These are phyloP conservation scores for Eucalyptus fibrosa DNA, from an alignment of 345 rosid genomes.

Conservation along the genomic window DNA sequence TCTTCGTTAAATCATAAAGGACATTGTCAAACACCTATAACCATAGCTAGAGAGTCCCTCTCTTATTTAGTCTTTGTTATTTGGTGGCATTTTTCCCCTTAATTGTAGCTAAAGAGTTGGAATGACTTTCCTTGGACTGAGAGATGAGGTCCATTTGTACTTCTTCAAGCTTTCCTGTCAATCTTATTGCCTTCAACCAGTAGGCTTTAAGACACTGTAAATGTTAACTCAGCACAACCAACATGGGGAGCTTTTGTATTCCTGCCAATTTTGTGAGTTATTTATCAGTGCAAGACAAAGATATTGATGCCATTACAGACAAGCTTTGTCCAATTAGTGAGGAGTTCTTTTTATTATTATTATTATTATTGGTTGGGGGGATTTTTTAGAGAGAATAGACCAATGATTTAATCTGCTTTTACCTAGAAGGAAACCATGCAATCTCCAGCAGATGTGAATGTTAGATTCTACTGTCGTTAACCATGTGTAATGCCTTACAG, in stretches of 20 bases:
- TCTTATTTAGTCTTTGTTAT: not conserved
- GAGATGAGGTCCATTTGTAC: not conserved
- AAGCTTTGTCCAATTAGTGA: not conserved
- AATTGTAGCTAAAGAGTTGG: not conserved
- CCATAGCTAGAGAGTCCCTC: not conserved
- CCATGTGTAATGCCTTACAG: not conserved
- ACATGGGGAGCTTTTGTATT: not conserved
- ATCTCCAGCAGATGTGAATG: not conserved
- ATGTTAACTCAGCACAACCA: not conserved
- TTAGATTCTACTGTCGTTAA: not conserved
- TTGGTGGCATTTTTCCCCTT: not conserved
- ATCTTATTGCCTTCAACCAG: not conserved
- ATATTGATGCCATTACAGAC: not conserved
- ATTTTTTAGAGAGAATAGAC: not conserved
- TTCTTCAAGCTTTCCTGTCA: not conserved
- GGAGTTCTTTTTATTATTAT: not conserved
- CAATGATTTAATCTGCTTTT: not conserved
- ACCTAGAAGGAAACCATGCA: not conserved
- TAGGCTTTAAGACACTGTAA: not conserved
- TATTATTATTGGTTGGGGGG: not conserved
- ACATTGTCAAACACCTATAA: not conserved
- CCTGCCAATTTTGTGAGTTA: not conserved
- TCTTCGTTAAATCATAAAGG: not conserved
- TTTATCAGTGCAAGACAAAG: not conserved
- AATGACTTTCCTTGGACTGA: not conserved